Evolutionary conservation across 371 early-diverging fungal genomes (phyloP), one percentile per base, ranked within the genome.

Genomic region (Mortierella sp.): DNA sequence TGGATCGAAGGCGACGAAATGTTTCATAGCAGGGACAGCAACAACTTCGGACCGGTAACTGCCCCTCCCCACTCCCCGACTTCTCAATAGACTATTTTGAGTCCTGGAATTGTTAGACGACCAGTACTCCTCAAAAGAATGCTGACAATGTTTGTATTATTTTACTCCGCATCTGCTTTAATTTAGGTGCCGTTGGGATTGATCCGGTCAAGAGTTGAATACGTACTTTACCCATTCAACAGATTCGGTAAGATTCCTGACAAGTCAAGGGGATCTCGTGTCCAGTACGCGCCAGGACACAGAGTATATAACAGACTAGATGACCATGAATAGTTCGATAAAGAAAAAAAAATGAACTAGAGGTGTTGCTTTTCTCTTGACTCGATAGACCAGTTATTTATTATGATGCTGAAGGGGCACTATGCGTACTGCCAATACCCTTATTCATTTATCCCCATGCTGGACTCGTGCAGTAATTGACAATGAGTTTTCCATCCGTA

Each of bases 1-100:
- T 97, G 97, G 97, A 85, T 96, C 47, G 97, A 97, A 81, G 92
- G 93, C 23, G 97, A 97, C 70, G 96, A 95, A 71, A 83, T 87
- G 34, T 93, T 91, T 70, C 92, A 92, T 75, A 94, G 94, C 56
- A 84, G 82, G 57, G 97, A 97, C 64, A 93, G 94, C 70, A 95
- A 94, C 78, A 65, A 83, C 4, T 95, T 92, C 82, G 97, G 97
- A 55, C 92, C 95, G 1, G 90, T 90, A 86, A 85, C 73, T 44
- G 47, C 3, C 41, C 26, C 21, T n/a, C n/a, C n/a, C n/a, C n/a
- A n/a, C n/a, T n/a, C n/a, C n/a, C n/a, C n/a, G n/a, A n/a, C n/a
- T n/a, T n/a, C n/a, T n/a, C n/a, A n/a, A n/a, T n/a, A n/a, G n/a
- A n/a, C n/a, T n/a, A n/a, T n/a, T n/a, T n/a, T n/a, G n/a, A n/a